These are phyloP conservation scores for Pleurotus djamor DNA, from an alignment of 768 basidiomycete genomes.

Conservation along the genomic window DNA sequence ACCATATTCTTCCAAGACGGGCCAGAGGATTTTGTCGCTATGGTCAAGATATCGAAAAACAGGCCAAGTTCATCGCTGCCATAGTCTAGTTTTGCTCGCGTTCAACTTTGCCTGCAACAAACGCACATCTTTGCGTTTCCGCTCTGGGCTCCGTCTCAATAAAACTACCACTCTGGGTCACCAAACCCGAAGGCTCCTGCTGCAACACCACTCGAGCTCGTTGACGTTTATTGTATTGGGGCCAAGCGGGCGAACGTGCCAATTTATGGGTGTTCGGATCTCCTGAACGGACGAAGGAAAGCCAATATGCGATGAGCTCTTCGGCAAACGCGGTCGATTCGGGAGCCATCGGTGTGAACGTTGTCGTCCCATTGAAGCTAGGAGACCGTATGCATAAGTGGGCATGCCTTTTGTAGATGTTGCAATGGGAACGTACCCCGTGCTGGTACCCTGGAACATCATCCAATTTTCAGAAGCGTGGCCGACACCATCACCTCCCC, in stretches of 20 bases:
- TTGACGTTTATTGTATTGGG: slow-evolving; percentile 25
- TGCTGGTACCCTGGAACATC: slow-evolving; percentile 62
- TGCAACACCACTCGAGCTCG: slow-evolving; percentile 41
- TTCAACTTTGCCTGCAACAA: slow-evolving; percentile 29
- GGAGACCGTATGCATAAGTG: not conserved
- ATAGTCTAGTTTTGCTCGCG: slow-evolving; percentile 28
- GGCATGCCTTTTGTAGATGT: not conserved
- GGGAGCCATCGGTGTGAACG: slow-evolving; percentile 42
- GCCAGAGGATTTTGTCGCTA: too few species aligned
- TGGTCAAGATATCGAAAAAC: too few species aligned
- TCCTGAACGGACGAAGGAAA: slow-evolving; percentile 59
- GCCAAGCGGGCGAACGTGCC: slow-evolving; percentile 48
- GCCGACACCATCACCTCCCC: slow-evolving; percentile 26
- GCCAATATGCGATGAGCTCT: slow-evolving; percentile 65
- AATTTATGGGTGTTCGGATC: slow-evolving; percentile 58
- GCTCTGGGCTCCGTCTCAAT: slow-evolving; percentile 29
- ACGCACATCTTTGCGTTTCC: slow-evolving; percentile 37
- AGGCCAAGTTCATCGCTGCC: not conserved
- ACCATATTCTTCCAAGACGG: too few species aligned
- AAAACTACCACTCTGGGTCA: slow-evolving; percentile 29
- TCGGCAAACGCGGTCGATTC: slow-evolving; percentile 48
- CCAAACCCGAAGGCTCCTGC: slow-evolving; percentile 21
- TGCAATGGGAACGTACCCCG: slow-evolving; percentile 39
- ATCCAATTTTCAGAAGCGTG: slow-evolving; percentile 69
- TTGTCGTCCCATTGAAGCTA: slow-evolving; percentile 52